A percentile compares a stretch with the other conserved stretches of the same genome.
Conservation (phyloP, 768 basidiomycete species). For the Collybiopsis confluens region DNA sequence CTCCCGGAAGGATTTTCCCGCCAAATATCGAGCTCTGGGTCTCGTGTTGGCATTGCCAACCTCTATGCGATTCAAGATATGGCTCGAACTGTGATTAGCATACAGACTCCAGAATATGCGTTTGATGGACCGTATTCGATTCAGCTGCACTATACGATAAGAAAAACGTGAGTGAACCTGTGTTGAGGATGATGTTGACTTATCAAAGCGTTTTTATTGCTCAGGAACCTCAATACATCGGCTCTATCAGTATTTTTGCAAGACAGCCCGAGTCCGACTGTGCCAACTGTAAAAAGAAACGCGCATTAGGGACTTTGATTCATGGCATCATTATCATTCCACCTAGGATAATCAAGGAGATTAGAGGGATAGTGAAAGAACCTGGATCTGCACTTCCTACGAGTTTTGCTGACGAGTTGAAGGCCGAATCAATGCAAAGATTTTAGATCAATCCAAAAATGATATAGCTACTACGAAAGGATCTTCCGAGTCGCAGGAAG, state of each 20-base stretch:
- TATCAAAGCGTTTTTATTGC: not conserved
- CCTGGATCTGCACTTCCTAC: too few species aligned
- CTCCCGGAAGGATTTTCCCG: too few species aligned
- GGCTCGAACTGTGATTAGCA: not conserved
- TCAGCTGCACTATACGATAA: not conserved
- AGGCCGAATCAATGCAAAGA: too few species aligned
- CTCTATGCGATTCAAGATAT: not conserved
- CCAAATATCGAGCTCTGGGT: too few species aligned
- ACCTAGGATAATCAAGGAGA: not conserved
- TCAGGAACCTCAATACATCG: not conserved
- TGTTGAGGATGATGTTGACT: too few species aligned
- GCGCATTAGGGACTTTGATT: not conserved
- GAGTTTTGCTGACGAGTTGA: too few species aligned
- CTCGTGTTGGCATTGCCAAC: too few species aligned
- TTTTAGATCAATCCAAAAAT: too few species aligned
- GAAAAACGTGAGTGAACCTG: not conserved
- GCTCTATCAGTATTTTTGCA: not conserved
- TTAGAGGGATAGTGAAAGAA: not conserved
- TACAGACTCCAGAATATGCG: not conserved
- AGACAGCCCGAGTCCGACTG: not conserved
- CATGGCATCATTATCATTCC: not conserved
- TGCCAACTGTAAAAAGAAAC: not conserved
- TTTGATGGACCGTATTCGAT: slow-evolving; percentile 1
- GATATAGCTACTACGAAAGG: too few species aligned
- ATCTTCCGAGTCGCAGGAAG: too few species aligned